phyloP scores from a whole-genome alignment of 2,329 filamentous ascomycete species.

The Hymenoscyphus fructigenus region DNA sequence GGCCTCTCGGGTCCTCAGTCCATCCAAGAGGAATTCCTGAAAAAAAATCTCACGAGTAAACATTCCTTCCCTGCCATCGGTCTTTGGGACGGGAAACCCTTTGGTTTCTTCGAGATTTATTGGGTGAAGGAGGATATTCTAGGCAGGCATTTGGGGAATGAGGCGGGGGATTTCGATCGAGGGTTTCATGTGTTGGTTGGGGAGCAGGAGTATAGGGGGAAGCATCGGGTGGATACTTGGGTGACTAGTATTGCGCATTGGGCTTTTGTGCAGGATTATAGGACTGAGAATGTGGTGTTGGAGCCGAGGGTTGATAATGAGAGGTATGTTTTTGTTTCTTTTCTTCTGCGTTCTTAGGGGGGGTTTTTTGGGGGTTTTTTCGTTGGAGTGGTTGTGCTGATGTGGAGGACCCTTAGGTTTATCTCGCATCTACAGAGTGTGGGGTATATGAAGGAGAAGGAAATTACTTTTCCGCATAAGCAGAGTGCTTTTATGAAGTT shows the following conservation, averaged over 20 bases:
- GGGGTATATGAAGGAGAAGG: conserved; percentile 84
- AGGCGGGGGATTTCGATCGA: conserved; percentile 77
- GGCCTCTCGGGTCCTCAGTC: conserved; percentile 58
- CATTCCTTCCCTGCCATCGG: conserved; percentile 91
- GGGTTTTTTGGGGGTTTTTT: too few species aligned
- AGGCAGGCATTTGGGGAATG: conserved; percentile 66
- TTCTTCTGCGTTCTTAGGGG: not conserved
- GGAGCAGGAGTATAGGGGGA: conserved; percentile 85
- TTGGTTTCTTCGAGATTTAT: conserved; percentile 97
- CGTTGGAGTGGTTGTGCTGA: not conserved
- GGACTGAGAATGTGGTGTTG: conserved; percentile 80
- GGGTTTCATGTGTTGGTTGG: conserved; percentile 88
- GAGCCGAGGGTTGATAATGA: conserved; percentile 91
- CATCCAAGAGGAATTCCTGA: conserved; percentile 67
- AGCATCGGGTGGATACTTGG: conserved; percentile 77
- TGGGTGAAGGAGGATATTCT: conserved; percentile 93
- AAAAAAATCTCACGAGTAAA: conserved; percentile 59
- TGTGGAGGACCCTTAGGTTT: conserved; percentile 50
- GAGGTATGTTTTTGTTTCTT: conserved; percentile 58
- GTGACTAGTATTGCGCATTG: conserved; percentile 84
- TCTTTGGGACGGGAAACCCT: conserved; percentile 91
- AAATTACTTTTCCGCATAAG: conserved; percentile 88
- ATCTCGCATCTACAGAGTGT: conserved; percentile 66
- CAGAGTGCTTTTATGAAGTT: conserved; percentile 84
- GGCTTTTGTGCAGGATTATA: conserved; percentile 71